Evolutionary conservation across 2,329 filamentous ascomycete species (phyloP), one percentile per base, ranked within the genome.

Genomic region (Metarhizium guizhouense): DNA sequence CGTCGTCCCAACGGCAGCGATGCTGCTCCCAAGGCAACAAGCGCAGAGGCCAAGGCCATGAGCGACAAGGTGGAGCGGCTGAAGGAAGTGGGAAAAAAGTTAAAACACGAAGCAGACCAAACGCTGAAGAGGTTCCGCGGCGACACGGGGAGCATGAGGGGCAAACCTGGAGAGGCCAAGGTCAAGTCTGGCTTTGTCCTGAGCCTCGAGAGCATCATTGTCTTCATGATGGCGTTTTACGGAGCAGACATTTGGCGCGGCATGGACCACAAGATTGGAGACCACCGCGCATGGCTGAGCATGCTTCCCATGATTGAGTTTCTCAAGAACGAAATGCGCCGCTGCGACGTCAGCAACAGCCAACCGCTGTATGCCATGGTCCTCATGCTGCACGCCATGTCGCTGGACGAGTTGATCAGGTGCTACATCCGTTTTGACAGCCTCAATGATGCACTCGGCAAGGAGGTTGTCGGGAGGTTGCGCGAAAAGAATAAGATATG

Each of bases 221-320:
- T 76, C 5, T 84, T 81, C 60, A 76, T 83, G 69, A 68, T 79
- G 14, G 73, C 74, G 1, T 82, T 83, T 65, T 73, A 80, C 58
- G 70, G 76, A 2, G 67, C 76, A 48, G 77, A 76, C 65, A 71
- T 76, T 48, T 67, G 67, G 11, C 73, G 76, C 4, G 65, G 69
- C 30, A 60, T 77, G n/a, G 72, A 76, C 54, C 72, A 73, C 52
- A 75, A 73, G 59, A 64, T 68, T 32, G 67, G 65, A 53, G 77
- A 80, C 47, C 63, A 72, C 6, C 60, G 58, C 2, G 62, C 66
- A 34, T 81, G 77, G 76, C 64, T 68, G 45, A 71, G 68, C 56
- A 68, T 80, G 52, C 66, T 78, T 32, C 76, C 77, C 16, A 69
- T 79, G 56, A 63, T 79, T 16, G 60, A 67, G 16, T 66, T 66